Base-by-base conservation (phyloP, 1,139 yeast species). In the Kurtzmaniella quercitrusa region DNA sequence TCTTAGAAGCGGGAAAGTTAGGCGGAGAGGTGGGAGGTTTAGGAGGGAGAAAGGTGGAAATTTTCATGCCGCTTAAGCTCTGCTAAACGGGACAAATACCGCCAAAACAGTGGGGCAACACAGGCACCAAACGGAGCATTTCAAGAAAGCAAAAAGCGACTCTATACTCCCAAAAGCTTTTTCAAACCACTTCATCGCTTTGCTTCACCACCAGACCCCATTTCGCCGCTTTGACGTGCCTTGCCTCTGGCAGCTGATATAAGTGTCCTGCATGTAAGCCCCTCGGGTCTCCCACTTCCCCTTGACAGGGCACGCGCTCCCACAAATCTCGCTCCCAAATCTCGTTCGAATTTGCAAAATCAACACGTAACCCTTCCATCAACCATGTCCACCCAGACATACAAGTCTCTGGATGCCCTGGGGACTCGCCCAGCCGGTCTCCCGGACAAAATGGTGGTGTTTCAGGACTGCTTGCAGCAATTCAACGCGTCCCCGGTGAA, bases 361-460 rank as follows among this genome's bases (percentile, higher is more conserved):
- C 40, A 38, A 25, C 40, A 38, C 40, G 34, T 25, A 38, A 36
- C 37, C 8, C 16, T 14, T 15, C 36, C 5, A 31, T 31, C 18
- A 9, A 16, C 24, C 38, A 88, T 89, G 93, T 85, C 95, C 41
- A 82, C 94, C 41, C 81, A 75, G 59, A 75, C 88, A 38, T 88
- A 88, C 68, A 90, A 88, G 70, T 87, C 86, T 69, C 81, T 78
- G 67, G 96, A 89, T 63, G 90, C 87, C 60, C 65, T 64, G 51
- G 65, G 81, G 48, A 85, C 78, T 52, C 48, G 62, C 24, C 49
- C 60, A 34, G 70, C 82, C 45, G 85, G 82, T 43, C 64, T 77
- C 51, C 94, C 96, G 48, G 98, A 93, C 68, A 90, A 90, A 68
- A 93, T 93, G 98, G 85, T 96, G 10, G 93, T 94, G 52, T 91